A percentile compares a stretch with the other conserved stretches of the same genome.
Evolutionary conservation across 1,284 basidiomycete species (phyloP).

Genomic region (Malassezia sympodialis): DNA sequence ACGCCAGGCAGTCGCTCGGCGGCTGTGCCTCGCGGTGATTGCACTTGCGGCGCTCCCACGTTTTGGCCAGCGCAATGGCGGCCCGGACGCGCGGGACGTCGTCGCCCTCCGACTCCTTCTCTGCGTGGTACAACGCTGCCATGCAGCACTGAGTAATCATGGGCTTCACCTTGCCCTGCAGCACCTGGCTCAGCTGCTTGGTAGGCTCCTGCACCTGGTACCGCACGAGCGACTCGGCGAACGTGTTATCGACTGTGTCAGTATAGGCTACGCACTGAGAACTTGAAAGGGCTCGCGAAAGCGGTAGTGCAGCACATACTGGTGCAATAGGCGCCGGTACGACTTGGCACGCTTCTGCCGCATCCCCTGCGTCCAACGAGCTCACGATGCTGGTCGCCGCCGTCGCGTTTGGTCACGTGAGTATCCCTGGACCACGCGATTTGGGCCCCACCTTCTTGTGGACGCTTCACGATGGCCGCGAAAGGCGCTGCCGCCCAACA

Average conservation of each 20-base stretch:
- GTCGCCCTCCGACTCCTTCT: constrained; percentile 20
- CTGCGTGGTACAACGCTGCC: constrained; percentile 33
- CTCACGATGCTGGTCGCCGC: neutral
- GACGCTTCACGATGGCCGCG: neutral
- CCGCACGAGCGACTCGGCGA: constrained; percentile 29
- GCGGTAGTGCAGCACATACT: constrained; percentile 38
- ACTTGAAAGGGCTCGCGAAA: constrained; percentile 45
- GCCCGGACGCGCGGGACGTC: constrained; percentile 48
- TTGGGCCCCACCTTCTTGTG: neutral
- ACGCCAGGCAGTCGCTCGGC: constrained; percentile 70
- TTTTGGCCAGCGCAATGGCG: constrained; percentile 52
- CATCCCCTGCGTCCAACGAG: constrained; percentile 20
- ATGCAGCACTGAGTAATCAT: constrained; percentile 47
- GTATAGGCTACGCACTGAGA: constrained; percentile 14
- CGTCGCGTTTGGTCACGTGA: neutral
- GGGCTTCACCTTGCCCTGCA: constrained; percentile 36
- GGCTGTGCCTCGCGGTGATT: constrained; percentile 75
- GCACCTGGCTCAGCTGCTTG: constrained; percentile 25
- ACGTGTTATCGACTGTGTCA: constrained; percentile 29
- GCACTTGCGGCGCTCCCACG: constrained; percentile 81
- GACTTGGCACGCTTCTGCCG: constrained; percentile 42
- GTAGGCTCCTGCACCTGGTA: constrained; percentile 28
- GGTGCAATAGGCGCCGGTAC: constrained; percentile 39
- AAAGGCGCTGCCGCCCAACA: neutral
- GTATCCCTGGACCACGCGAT: neutral